A percentile compares a stretch with the other conserved stretches of the same genome.
Evolutionary conservation across 306 rosid species (phyloP).

Genomic region (Vicia faba): DNA sequence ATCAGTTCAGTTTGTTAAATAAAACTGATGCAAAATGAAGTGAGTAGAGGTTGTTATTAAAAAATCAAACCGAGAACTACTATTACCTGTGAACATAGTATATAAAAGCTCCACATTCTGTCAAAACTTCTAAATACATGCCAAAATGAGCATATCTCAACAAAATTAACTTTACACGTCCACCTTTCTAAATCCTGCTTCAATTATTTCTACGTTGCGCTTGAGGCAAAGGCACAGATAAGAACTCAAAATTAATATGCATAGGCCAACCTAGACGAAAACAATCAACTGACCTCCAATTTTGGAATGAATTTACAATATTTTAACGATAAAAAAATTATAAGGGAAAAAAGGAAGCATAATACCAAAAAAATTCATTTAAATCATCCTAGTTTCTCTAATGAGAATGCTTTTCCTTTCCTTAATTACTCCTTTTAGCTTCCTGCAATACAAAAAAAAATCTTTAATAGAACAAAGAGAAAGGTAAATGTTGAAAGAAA

Average conservation of each 20-base stretch:
- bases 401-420: slow-evolving; percentile 87
- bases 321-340: slow-evolving; percentile 23
- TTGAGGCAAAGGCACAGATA: slow-evolving; percentile 49
- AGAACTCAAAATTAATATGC: slow-evolving; percentile 77
- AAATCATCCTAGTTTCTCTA: slow-evolving; percentile 98
- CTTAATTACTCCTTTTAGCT: slow-evolving; percentile 60
- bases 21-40: too few species aligned
- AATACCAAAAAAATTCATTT: slow-evolving; percentile 93
- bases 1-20: slow-evolving; percentile 34
- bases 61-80: slow-evolving; percentile 27
- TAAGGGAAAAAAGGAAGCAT: slow-evolving; percentile 11
- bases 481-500: too few species aligned
- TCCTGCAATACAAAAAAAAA: slow-evolving; percentile 51
- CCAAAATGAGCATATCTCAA: slow-evolving; percentile 90
- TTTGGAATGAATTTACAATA: slow-evolving; percentile 22
- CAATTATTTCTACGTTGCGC: slow-evolving; percentile 24
- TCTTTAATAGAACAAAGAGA: too few species aligned
- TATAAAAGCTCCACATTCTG: slow-evolving; percentile 96
- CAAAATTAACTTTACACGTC: slow-evolving; percentile 86
- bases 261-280: slow-evolving; percentile 92
- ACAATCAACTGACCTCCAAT: slow-evolving; percentile 81
- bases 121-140: slow-evolving; percentile 95
- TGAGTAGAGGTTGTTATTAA: slow-evolving; percentile 3
- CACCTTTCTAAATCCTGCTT: slow-evolving; percentile 40
- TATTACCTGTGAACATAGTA: slow-evolving; percentile 86